Evolutionary conservation across 1,284 basidiomycete genomes (phyloP), one percentile per base, ranked within the genome.

Genomic region (Apiotrichum montevideense): DNA sequence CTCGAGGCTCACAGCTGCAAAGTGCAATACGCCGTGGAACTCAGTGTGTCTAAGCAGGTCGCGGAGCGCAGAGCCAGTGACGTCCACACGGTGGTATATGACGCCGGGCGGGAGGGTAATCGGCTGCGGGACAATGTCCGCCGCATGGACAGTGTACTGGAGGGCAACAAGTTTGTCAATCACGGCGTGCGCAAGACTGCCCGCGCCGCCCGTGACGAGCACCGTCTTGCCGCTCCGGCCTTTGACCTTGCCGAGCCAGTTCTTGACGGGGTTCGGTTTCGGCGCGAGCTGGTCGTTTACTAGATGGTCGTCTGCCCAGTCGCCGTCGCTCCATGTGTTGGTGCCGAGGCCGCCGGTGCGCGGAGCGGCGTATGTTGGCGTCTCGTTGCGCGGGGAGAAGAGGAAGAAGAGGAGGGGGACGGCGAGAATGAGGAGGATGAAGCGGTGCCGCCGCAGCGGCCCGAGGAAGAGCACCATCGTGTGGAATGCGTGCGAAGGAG

Each of bases 221-320:
- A 76, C 39, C 5, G 39, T 48, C 29, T 33, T 40, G 8, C 3
- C 47, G 34, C 46, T 10, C 29, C 29, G 29, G 81, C 4, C 84
- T 83, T 32, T 88, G 87, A 66, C 21, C 35, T 29, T 43, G 39
- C 49, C 41, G 41, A 51, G 29, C 54, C 43, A 52, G 41, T 55
- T 49, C n/a, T 43, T 32, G 10, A 55, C 14, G 41, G 33, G 40
- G 4, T 34, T 21, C 3, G 59, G 51, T 13, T 21, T 14, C 35
- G 35, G 37, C 35, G 13, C 47, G n/a, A 61, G 32, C 44, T 55
- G 39, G 33, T 61, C 59, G 29, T 54, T 41, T 3, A 54, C 46
- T 4, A 58, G 54, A 10, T 52, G 45, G 21, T 52, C 51, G 35
- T 56, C 52, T 3, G 34, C 48, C 54, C 56, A 56, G 6, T 56